A percentile compares a stretch with the other conserved stretches of the same genome.
These are phyloP conservation scores for Glycine latifolia DNA, from an alignment of 306 rosid genomes.

Conservation along the genomic window DNA sequence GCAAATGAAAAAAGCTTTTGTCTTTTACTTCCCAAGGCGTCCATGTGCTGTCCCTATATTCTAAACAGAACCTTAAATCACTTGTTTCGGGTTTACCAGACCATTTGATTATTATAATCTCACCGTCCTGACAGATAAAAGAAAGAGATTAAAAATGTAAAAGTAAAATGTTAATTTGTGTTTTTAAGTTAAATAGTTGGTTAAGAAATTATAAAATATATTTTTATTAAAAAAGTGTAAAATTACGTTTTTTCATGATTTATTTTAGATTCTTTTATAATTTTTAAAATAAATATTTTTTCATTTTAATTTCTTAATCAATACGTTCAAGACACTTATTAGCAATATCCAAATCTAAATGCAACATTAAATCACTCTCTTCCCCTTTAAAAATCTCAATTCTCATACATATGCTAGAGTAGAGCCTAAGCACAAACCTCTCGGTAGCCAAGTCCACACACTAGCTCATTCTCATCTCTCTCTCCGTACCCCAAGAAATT, in stretches of 20 bases:
- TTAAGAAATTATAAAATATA: too few species aligned
- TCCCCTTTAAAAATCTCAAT: constrained; percentile 60
- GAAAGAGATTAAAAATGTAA: constrained; percentile 44
- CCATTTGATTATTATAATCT: constrained; percentile 74
- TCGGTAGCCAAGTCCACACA: constrained; percentile 30
- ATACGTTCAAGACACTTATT: too few species aligned
- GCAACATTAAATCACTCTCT: constrained; percentile 47
- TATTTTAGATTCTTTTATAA: too few species aligned
- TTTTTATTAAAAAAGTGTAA: too few species aligned
- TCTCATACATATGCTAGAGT: constrained; percentile 58
- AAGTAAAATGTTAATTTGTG: too few species aligned
- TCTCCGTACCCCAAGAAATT: constrained; percentile 39
- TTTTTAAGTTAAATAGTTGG: too few species aligned
- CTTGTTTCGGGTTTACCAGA: constrained; percentile 80
- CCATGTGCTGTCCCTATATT: constrained; percentile 90
- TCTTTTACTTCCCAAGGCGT: constrained; percentile 74
- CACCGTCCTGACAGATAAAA: constrained; percentile 64
- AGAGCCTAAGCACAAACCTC: constrained; percentile 34
- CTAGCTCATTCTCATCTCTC: neutral
- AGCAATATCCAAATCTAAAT: neutral
- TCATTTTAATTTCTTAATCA: too few species aligned
- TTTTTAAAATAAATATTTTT: too few species aligned
- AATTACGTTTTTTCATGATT: too few species aligned
- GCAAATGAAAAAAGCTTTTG: constrained; percentile 58
- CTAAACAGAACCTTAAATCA: constrained; percentile 64